Percentiles rank a stretch among this genome's conserved stretches.
Conservation (phyloP, 306 rosid genomes). For the Trifolium dubium region DNA sequence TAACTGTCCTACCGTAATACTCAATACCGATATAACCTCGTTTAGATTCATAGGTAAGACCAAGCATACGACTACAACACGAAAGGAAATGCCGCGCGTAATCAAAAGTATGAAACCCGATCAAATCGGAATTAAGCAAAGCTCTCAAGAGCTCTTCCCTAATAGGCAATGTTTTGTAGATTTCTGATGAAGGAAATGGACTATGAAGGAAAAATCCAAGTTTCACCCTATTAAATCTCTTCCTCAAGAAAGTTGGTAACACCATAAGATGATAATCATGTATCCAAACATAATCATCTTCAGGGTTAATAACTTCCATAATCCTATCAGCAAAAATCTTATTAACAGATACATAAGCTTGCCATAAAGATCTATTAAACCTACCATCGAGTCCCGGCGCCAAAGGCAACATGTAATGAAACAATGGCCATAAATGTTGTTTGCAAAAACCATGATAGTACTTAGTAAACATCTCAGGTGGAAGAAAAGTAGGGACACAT, state of each 20-base stretch:
- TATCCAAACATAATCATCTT: constrained; percentile 84
- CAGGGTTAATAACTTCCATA: constrained; percentile 90
- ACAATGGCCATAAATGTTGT: constrained; percentile 84
- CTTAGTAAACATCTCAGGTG: constrained; percentile 64
- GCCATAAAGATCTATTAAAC: constrained; percentile 76
- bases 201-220: constrained; percentile 89
- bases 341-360: constrained; percentile 80
- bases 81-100: constrained; percentile 85
- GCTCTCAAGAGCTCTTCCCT: constrained; percentile 82
- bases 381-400: constrained; percentile 81
- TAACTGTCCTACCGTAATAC: constrained; percentile 84
- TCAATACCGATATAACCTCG: constrained; percentile 84
- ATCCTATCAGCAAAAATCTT: constrained; percentile 85
- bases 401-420: constrained; percentile 84
- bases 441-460: constrained; percentile 87
- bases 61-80: constrained; percentile 88
- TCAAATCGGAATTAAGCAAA: constrained; percentile 78
- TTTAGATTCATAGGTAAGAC: constrained; percentile 75
- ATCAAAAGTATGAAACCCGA: constrained; percentile 88
- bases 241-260: constrained; percentile 84
- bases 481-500: constrained; percentile 78
- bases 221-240: constrained; percentile 74
- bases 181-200: constrained; percentile 85
- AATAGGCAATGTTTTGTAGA: constrained; percentile 75
- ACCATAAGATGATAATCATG: constrained; percentile 93